Base-by-base conservation (phyloP, 352 stramenopile species). In the Globisporangium nunn region DNA sequence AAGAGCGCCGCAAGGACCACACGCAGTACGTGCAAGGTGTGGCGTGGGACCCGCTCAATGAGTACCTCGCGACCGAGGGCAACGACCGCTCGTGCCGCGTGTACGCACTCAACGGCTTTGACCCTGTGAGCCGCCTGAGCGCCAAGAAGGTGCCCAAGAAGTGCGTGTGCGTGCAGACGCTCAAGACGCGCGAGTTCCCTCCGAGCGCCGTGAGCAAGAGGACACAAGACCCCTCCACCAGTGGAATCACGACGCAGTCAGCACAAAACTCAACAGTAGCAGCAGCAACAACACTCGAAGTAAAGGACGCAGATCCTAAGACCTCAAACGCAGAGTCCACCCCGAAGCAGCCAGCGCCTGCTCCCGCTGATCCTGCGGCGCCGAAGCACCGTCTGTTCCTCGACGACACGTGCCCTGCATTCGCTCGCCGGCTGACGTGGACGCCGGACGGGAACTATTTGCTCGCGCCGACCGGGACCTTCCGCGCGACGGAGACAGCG, bases 11-110 rank as follows among this genome's bases (percentile, higher is more conserved):
- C 73, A 83, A 91, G 52, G 95, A 99, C 69, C 96, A 99, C 68
- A 95, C 78, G 44, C 88, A 98, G 65, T 99, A 97, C 71, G 93
- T 98, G 48, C 95, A 98, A 70, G 96, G 96, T 43, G 94, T 97
- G n/a, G 77, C 89, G 2, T 98, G 93, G 76, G 96, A 99, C 70
- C 96, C 96, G 8, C 84, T 97, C 12, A 96, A 91, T 23, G 86
- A 98, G 43, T 98, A 96, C 51, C 70, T 98, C 40, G 88, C 96
- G 3, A 98, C 91, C 37, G 88, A 96, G 64, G 90, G 92, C 47
- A 97, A 96, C 61, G 95, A 99, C 77, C 86, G 95, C 29, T 96
- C 88, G 28, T 96, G 97, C 14, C 83, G 91, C 50, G 81, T 98
- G n/a, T 98, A 96, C 61, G 90, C 74, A 46, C 68, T 83, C 50